phyloP scores from a whole-genome alignment of 495 filamentous ascomycete genomes.

The Podospora australis region DNA sequence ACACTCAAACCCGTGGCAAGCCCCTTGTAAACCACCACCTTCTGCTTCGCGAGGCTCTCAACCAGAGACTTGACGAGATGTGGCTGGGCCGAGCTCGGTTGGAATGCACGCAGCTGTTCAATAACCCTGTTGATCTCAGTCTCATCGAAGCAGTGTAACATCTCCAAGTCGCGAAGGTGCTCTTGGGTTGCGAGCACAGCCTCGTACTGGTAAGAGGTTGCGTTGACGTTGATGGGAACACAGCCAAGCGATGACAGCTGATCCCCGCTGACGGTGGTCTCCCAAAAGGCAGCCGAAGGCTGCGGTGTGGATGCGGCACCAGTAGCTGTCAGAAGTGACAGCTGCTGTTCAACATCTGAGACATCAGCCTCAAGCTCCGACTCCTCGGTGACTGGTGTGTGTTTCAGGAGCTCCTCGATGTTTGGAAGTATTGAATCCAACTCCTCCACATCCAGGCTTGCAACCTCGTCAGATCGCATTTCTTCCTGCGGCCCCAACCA shows the following conservation, averaged over 20 bases:
- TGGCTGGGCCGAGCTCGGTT: conserved; percentile 5
- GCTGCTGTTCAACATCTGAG: not conserved
- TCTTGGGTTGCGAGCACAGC: conserved; percentile 16
- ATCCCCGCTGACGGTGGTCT: conserved; percentile 8
- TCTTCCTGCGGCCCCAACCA: not conserved
- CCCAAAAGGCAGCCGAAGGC: conserved; percentile 18
- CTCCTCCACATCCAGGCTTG: conserved; percentile 10
- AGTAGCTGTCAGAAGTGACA: not conserved
- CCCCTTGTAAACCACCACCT: conserved; percentile 16
- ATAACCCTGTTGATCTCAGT: conserved; percentile 15
- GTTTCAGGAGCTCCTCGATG: conserved; percentile 2
- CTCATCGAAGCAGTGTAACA: conserved; percentile 18
- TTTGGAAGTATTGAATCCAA: conserved; percentile 9
- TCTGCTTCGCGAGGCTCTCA: conserved; percentile 13
- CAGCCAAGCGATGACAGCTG: conserved; percentile 15
- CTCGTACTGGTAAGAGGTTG: conserved; percentile 12
- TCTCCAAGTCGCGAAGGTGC: conserved; percentile 17
- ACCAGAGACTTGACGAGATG: conserved; percentile 11
- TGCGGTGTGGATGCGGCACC: not conserved
- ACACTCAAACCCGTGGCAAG: conserved; percentile 22
- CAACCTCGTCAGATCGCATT: not conserved
- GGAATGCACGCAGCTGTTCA: conserved; percentile 12
- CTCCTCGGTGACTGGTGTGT: not conserved
- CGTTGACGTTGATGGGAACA: conserved; percentile 10
- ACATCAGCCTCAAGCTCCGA: not conserved